Percentiles rank a stretch among this genome's conserved stretches.
Evolutionary conservation across 176 grass and related monocot species (phyloP).

Genomic region (Aegilops speltoides): DNA sequence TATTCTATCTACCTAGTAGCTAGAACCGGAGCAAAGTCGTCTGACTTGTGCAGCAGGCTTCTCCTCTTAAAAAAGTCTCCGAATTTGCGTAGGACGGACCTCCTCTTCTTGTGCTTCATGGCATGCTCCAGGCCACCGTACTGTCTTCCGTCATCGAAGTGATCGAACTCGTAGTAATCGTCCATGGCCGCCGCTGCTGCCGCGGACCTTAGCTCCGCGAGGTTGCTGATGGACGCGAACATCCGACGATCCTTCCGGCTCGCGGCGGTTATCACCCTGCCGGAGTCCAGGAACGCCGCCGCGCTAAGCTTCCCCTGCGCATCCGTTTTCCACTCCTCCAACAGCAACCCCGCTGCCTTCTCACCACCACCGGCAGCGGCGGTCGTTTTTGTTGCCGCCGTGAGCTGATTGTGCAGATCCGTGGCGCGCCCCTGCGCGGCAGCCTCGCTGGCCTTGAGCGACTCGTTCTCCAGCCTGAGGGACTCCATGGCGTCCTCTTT

Average conservation of each 20-base stretch:
- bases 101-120: conserved; percentile 50
- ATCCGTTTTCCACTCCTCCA: conserved; percentile 22
- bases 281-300: conserved; percentile 40
- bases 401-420: conserved; percentile 58
- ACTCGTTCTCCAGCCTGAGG: conserved; percentile 56
- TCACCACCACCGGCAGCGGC: neutral
- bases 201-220: conserved; percentile 58
- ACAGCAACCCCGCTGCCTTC: neutral
- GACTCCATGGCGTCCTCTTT: conserved; percentile 43
- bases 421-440: conserved; percentile 53
- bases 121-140: conserved; percentile 38
- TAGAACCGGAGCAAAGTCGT: conserved; percentile 13
- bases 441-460: conserved; percentile 60
- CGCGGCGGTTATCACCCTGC: neutral
- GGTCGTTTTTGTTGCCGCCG: conserved; percentile 17
- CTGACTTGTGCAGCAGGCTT: conserved; percentile 31
- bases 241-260: conserved; percentile 42
- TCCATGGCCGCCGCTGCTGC: conserved; percentile 49
- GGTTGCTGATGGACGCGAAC: conserved; percentile 74
- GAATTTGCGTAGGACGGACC: conserved; percentile 59
- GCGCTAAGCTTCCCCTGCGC: conserved; percentile 47
- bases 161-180: conserved; percentile 69
- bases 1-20: neutral
- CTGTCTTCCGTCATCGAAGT: conserved; percentile 31
- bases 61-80: conserved; percentile 60